A percentile compares a stretch with the other conserved stretches of the same genome.
Conservation (phyloP, 2,329 filamentous ascomycete genomes). For the Diaporthe aspalathi region DNA sequence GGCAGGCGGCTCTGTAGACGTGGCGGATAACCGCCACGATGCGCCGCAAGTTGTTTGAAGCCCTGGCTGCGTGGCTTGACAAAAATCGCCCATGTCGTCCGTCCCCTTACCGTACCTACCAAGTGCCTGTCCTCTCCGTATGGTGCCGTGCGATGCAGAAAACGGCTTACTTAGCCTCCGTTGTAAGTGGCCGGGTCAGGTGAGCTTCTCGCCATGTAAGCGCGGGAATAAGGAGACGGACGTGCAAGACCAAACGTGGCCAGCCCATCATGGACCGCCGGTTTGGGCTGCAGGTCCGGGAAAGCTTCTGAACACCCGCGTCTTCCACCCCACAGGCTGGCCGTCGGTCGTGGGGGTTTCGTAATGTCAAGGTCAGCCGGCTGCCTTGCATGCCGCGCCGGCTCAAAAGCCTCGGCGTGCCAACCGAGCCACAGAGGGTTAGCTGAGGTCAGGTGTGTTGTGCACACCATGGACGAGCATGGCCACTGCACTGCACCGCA, state of each 20-base stretch:
- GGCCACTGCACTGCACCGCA: background rate
- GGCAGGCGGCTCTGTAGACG: background rate
- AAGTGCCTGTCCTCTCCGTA: too few relatives aligned
- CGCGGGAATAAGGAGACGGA: background rate
- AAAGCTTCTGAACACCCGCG: background rate
- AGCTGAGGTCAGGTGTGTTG: conserved; percentile 2
- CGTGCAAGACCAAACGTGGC: background rate
- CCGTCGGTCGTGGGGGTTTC: conserved; percentile 23
- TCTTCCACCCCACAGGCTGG: conserved; percentile 7
- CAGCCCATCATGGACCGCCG: background rate
- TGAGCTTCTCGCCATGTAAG: conserved; percentile 24
- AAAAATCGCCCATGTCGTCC: too few relatives aligned
- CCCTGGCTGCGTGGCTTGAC: background rate
- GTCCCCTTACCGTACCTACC: too few relatives aligned
- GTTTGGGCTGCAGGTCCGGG: background rate
- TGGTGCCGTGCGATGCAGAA: background rate
- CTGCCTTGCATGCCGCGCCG: conserved; percentile 8
- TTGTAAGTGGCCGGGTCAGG: background rate
- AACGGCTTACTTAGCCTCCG: background rate
- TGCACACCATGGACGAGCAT: conserved; percentile 4
- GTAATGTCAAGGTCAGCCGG: conserved; percentile 19
- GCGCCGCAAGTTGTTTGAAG: background rate
- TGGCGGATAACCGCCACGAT: background rate
- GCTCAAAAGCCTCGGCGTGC: conserved; percentile 3
- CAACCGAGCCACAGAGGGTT: conserved; percentile 7